Evolutionary conservation across 225 moss, liverwort and hornwort species (phyloP).

Genomic region (Lunularia cruciata): DNA sequence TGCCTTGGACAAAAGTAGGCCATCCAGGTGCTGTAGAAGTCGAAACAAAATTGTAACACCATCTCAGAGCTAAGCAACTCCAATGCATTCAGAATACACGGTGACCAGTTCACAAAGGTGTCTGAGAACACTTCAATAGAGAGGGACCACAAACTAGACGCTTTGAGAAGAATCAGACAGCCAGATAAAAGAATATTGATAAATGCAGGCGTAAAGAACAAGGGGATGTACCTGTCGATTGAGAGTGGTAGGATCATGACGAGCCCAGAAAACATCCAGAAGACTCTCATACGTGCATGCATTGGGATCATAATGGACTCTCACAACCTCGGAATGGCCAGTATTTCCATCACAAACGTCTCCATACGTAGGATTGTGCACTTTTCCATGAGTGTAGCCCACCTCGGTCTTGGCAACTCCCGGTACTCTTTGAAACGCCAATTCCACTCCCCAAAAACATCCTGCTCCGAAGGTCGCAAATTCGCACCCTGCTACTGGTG

Average conservation of each 20-base stretch:
- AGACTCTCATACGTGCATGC: slow-evolving; percentile 54
- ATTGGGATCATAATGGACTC: slow-evolving; percentile 66
- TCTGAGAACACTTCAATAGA: too few relatives aligned
- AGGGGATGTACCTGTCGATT: slow-evolving; percentile 87
- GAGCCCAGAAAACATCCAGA: slow-evolving; percentile 71
- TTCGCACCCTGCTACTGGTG: slow-evolving; percentile 51
- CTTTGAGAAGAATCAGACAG: too few relatives aligned
- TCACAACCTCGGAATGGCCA: slow-evolving; percentile 75
- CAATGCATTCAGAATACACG: too few relatives aligned
- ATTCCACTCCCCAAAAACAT: slow-evolving; percentile 90
- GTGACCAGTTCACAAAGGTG: too few relatives aligned
- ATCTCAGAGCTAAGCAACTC: too few relatives aligned
- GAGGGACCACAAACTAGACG: too few relatives aligned
- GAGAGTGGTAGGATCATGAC: slow-evolving; percentile 81
- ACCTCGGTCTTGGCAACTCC: slow-evolving; percentile 73
- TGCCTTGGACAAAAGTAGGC: too few relatives aligned
- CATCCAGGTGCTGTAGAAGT: too few relatives aligned
- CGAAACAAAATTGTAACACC: too few relatives aligned
- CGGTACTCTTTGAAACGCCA: slow-evolving; percentile 66
- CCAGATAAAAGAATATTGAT: too few relatives aligned
- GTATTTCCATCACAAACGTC: slow-evolving; percentile 76
- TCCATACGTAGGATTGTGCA: slow-evolving; percentile 62
- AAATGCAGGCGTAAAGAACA: too few relatives aligned
- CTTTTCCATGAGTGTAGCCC: slow-evolving; percentile 67
- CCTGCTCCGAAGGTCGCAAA: slow-evolving; percentile 82